Base-by-base conservation (phyloP, 2,329 filamentous ascomycete species). In the Claviceps arundinis region DNA sequence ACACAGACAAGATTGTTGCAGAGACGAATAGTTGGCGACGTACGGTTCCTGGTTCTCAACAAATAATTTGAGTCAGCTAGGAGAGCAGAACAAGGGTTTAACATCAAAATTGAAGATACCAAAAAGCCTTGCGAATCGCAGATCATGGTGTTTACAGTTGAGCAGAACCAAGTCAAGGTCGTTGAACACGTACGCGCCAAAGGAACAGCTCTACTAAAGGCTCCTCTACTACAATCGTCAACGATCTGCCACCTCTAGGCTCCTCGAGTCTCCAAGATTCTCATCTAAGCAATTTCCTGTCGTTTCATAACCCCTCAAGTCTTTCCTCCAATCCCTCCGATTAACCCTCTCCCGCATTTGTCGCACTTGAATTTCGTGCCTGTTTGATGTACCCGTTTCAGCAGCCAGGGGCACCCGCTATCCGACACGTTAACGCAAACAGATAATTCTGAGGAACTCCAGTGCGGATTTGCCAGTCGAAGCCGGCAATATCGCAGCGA, bases 391-490 rank as follows among this genome's bases (percentile, higher is more conserved):
- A 38, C 44, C 44, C 37, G 53, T 52, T 49, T 52, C 47, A 49
- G 48, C 47, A 49, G 43, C n/a, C 52, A 55, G 24, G 37, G 34
- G 8, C 37, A 50, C 50, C 51, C 47, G 51, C 46, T 37, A 47
- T 50, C 50, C 47, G 47, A 54, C 47, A 52, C 47, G 24, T 17
- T 37, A 34, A 13, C 14, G 22, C 9, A 34, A 19, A 47, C 43
- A 24, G 24, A 30, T 22, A 9, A 17, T 51, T 26, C 14, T 22
- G 34, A 22, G 34, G 47, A 14, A n/a, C 5, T 26, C 43, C 22
- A 17, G 19, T 44, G 30, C 26, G 9, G 38, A 13, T n/a, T 48
- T 17, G 34, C 34, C 17, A 47, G 41, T 26, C 37, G 34, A 51
- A 40, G 41, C 42, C 46, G 19, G 47, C 16, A n/a, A 37, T 17